Evolutionary conservation across 768 basidiomycete genomes (phyloP).

Genomic region (Tylopilus rubrobrunneus): DNA sequence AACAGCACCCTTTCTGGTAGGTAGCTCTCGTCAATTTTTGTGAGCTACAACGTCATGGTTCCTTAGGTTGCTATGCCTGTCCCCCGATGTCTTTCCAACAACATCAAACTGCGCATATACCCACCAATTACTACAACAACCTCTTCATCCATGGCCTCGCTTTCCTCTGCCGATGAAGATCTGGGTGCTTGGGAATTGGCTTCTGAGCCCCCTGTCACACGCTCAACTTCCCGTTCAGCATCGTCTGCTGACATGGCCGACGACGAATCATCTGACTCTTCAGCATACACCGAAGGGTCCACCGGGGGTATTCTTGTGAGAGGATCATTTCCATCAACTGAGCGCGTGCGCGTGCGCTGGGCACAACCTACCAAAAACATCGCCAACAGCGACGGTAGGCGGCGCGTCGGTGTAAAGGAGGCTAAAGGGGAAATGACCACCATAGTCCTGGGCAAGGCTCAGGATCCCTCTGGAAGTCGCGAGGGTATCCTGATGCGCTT

Average conservation of each 20-base stretch:
- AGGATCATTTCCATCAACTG: constrained; percentile 75
- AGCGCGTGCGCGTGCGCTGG: constrained; percentile 75
- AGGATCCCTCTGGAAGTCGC: constrained; percentile 32
- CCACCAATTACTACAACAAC: constrained; percentile 51
- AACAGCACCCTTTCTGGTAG: constrained; percentile 68
- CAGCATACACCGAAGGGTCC: constrained; percentile 42
- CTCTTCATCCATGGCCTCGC: constrained; percentile 62
- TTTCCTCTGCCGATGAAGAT: constrained; percentile 75
- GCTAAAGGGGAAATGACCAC: constrained; percentile 67
- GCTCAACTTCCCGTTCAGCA: constrained; percentile 47
- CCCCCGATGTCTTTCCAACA: constrained; percentile 75
- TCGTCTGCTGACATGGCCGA: constrained; percentile 74
- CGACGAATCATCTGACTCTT: constrained; percentile 78
- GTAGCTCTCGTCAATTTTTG: constrained; percentile 14
- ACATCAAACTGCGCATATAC: constrained; percentile 70
- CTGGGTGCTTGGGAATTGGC: constrained; percentile 68
- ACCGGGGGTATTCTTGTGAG: constrained; percentile 65
- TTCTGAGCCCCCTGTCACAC: constrained; percentile 72
- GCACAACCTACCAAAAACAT: constrained; percentile 56
- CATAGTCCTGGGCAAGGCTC: constrained; percentile 48
- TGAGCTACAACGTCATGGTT: constrained; percentile 5
- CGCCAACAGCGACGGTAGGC: constrained; percentile 48
- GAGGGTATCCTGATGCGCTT: constrained; percentile 63
- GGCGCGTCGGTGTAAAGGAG: constrained; percentile 66
- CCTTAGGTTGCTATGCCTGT: constrained; percentile 69